These are phyloP conservation scores for Metarhizium album DNA, from an alignment of 2,329 filamentous ascomycete genomes.

Conservation along the genomic window DNA sequence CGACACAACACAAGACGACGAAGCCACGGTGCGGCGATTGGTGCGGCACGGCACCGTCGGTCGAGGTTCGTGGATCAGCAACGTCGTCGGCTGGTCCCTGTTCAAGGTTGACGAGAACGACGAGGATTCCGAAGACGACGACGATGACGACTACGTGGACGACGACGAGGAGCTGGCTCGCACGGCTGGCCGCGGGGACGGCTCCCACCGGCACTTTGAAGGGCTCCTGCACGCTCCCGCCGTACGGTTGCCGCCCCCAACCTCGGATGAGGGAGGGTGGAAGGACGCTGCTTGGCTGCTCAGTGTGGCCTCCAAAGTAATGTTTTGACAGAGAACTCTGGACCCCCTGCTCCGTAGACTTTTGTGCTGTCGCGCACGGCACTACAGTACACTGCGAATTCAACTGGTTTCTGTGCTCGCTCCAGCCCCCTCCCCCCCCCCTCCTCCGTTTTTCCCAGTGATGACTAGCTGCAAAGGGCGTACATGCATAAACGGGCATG, in stretches of 20 bases:
- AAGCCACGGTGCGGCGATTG: slow-evolving; percentile 46
- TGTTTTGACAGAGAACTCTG: slow-evolving; percentile 30
- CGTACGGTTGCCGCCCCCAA: slow-evolving; percentile 36
- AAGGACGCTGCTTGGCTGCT: slow-evolving; percentile 58
- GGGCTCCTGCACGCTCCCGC: slow-evolving; percentile 30
- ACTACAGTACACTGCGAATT: too few relatives aligned
- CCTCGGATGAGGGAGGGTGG: slow-evolving; percentile 49
- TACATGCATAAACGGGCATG: too few relatives aligned
- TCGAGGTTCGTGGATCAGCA: slow-evolving; percentile 48
- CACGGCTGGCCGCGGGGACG: slow-evolving; percentile 19
- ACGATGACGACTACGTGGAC: slow-evolving; percentile 19
- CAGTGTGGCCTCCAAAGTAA: slow-evolving; percentile 51
- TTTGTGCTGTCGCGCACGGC: too few relatives aligned
- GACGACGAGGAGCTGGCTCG: slow-evolving; percentile 17
- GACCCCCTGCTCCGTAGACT: too few relatives aligned
- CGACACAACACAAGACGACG: slow-evolving; percentile 43
- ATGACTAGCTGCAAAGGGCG: too few relatives aligned
- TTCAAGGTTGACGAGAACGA: slow-evolving; percentile 53
- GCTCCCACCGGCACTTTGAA: slow-evolving; percentile 27
- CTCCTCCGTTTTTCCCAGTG: too few relatives aligned
- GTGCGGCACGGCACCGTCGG: slow-evolving; percentile 42
- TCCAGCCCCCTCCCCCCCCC: too few relatives aligned
- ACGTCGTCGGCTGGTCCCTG: slow-evolving; percentile 47
- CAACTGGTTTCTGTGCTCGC: too few relatives aligned
- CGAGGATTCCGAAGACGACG: slow-evolving; percentile 35